These are phyloP conservation scores for Moelleriella libera DNA, from an alignment of 2,329 filamentous ascomycete genomes.

Conservation along the genomic window DNA sequence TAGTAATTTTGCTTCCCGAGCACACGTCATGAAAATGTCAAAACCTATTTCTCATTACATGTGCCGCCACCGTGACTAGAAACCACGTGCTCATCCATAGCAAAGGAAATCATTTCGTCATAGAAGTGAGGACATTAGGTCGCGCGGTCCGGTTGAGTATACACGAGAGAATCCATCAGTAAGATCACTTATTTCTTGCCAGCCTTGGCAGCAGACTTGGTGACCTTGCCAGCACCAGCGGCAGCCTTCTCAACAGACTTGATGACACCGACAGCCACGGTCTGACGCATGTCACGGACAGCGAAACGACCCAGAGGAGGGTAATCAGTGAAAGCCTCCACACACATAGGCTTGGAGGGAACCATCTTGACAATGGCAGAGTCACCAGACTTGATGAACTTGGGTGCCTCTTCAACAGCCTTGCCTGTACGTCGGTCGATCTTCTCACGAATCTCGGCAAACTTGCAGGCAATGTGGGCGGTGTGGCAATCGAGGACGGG, in stretches of 20 bases:
- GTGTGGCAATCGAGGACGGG: conserved; percentile 99
- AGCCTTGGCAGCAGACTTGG: conserved; percentile 61
- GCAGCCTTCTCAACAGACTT: conserved; percentile 64
- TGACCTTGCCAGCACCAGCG: conserved; percentile 47
- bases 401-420: conserved; percentile 79
- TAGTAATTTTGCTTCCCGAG: conserved; percentile 27
- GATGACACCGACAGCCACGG: conserved; percentile 89
- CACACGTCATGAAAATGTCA: conserved; percentile 18
- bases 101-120: conserved; percentile 28
- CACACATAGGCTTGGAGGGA: conserved; percentile 99
- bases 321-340: conserved; percentile 99
- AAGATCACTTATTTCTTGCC: conserved; percentile 51
- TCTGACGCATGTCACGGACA: conserved; percentile 95
- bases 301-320: conserved; percentile 99
- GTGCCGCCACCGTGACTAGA: conserved; percentile 21
- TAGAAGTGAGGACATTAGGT: conserved; percentile 27
- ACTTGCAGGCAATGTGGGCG: conserved; percentile 99
- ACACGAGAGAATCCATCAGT: conserved; percentile 10
- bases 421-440: conserved; percentile 99
- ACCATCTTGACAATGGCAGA: conserved; percentile 99
- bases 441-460: conserved; percentile 98
- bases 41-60: conserved; percentile 23
- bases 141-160: conserved; percentile 11
- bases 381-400: conserved; percentile 99
- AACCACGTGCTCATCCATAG: conserved; percentile 29